These are phyloP conservation scores for Geotrichum restrictum DNA, from an alignment of 1,139 yeast species.

Conservation along the genomic window DNA sequence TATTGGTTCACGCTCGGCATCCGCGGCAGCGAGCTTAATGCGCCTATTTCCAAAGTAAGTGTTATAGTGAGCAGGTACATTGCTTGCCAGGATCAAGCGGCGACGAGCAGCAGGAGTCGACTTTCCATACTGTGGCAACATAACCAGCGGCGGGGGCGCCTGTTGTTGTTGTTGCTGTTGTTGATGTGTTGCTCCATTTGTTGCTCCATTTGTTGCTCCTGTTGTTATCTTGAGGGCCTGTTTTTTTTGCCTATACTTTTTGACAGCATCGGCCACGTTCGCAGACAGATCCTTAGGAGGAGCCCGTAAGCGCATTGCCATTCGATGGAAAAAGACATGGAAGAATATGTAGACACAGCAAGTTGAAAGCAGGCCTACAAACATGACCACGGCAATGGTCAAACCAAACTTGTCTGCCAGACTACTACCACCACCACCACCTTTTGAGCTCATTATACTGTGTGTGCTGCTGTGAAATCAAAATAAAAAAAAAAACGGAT, in stretches of 20 bases:
- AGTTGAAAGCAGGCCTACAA: conserved; percentile 17
- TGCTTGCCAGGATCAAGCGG: conserved; percentile 51
- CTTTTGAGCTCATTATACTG: background rate
- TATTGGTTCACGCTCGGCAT: conserved; percentile 7
- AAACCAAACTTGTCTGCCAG: conserved; percentile 8
- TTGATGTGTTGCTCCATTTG: too few relatives aligned
- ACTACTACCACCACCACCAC: background rate
- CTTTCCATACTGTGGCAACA: conserved; percentile 27
- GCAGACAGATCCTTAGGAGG: conserved; percentile 28
- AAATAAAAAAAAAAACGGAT: background rate
- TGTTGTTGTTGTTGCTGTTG: background rate
- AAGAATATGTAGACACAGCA: conserved; percentile 13
- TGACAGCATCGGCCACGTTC: conserved; percentile 14
- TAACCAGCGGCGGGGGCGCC: conserved; percentile 3
- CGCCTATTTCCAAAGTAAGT: conserved; percentile 24
- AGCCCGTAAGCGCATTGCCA: conserved; percentile 29
- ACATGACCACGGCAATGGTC: conserved; percentile 17
- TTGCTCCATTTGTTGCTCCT: too few relatives aligned
- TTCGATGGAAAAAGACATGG: background rate
- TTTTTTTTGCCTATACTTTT: conserved; percentile 2
- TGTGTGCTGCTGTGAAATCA: background rate
- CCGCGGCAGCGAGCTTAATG: conserved; percentile 16
- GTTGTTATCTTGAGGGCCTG: too few relatives aligned
- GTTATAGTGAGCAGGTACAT: conserved; percentile 47
- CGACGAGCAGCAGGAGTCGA: conserved; percentile 47